Conservation (phyloP, 805 yeast species). For the Candida insectalens region DNA sequence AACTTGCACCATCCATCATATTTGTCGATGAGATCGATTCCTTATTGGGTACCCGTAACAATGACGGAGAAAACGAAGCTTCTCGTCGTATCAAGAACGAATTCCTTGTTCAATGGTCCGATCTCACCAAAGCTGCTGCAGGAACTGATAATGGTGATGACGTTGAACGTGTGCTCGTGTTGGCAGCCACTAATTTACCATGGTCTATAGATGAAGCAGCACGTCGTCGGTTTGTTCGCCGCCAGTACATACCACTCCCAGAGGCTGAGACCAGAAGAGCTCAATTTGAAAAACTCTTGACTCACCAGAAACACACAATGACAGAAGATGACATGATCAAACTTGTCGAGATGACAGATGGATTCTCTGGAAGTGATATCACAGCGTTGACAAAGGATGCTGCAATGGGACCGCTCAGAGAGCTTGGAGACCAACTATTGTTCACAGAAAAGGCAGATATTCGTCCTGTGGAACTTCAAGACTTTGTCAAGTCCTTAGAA, state of each 20-base stretch:
- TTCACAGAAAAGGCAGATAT: constrained; percentile 63
- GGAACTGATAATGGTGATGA: constrained; percentile 48
- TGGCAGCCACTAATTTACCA: constrained; percentile 93
- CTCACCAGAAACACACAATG: constrained; percentile 64
- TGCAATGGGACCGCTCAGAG: constrained; percentile 94
- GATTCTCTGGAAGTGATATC: constrained; percentile 84
- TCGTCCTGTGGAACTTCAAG: constrained; percentile 62
- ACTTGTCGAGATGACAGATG: constrained; percentile 50
- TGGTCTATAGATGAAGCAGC: constrained; percentile 99
- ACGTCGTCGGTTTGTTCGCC: constrained; percentile 79
- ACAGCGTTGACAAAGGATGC: constrained; percentile 94
- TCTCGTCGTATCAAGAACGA: constrained; percentile 87
- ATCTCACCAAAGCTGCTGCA: constrained; percentile 79
- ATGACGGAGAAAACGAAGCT: constrained; percentile 71
- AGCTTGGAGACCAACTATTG: constrained; percentile 76
- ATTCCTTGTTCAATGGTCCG: constrained; percentile 91
- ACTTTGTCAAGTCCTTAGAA: constrained; percentile 66
- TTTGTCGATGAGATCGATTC: constrained; percentile 97
- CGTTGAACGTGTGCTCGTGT: constrained; percentile 66
- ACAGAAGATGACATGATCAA: constrained; percentile 50
- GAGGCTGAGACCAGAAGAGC: constrained; percentile 71
- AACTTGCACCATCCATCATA: constrained; percentile 84
- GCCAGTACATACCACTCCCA: constrained; percentile 92
- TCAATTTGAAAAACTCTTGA: constrained; percentile 59
- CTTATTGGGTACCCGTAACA: constrained; percentile 64